Base-by-base conservation (phyloP, 2,329 filamentous ascomycete species). In the Fusarium sublunatum region DNA sequence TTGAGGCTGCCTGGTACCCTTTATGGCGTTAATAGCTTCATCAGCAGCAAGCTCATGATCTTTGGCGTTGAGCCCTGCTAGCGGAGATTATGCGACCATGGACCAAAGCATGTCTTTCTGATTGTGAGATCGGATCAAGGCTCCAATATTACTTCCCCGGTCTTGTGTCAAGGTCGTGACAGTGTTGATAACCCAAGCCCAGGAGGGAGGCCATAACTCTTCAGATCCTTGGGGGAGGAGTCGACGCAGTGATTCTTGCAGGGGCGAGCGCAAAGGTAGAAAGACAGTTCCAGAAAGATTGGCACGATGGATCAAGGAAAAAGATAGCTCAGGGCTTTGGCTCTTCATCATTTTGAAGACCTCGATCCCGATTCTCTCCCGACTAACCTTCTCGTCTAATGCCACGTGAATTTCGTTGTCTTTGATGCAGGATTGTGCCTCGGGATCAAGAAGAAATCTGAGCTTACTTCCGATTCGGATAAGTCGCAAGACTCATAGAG, bases 401-500 rank as follows among this genome's bases (percentile, higher is more conserved):
- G 39, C 39, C 22, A 41, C 22, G 13, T 28, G 39, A 41, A 28
- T 26, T n/a, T 41, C 13, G 22, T 13, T 12, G 7, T 41, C 39
- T 28, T n/a, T 41, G 22, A 41, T 41, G 12, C 39, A 41, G 24
- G 7, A n/a, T 24, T 26, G 39, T 10, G 39, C 24, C 39, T 25
- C 12, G 24, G 39, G 11, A 9, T 41, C 22, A 26, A 41, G 24
- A 28, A 11, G 8, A 24, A 41, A 41, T 1, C 39, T 22, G 39
- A 41, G 39, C 13, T 41, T 41, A n/a, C 39, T 41, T 11, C 39
- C 24, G 28, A 41, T 28, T 12, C 39, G 39, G 13, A 41, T 41
- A 22, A 41, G 10, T 5, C 47, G 47, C 10, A 50, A n/a, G 11
- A 50, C 38, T 11, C 47, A 26, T 19, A 51, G 44, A 11, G 39